These are phyloP conservation scores for Tolypocladium album DNA, from an alignment of 2,329 filamentous ascomycete species.

Conservation along the genomic window DNA sequence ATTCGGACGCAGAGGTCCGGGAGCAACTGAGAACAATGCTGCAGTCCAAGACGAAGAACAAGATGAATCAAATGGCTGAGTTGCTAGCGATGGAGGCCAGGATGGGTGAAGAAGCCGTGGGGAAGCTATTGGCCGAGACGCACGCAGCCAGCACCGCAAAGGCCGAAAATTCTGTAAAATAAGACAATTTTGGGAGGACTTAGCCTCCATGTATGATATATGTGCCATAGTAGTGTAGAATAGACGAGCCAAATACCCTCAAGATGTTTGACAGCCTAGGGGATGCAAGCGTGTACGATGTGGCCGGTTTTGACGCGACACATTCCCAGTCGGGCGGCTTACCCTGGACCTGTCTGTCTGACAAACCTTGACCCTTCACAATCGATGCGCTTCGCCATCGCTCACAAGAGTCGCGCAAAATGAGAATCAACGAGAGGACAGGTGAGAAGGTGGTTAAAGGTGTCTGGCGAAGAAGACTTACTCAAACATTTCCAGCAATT, in stretches of 20 bases:
- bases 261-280: neutral
- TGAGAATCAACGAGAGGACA: constrained; percentile 34
- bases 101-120: constrained; percentile 12
- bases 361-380: constrained; percentile 1
- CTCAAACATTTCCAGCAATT: constrained; percentile 41
- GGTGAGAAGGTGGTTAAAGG: constrained; percentile 21
- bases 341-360: neutral
- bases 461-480: too few relatives aligned
- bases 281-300: neutral
- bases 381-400: neutral
- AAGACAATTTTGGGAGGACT: too few relatives aligned
- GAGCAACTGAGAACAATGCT: constrained; percentile 7
- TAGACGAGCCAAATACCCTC: neutral
- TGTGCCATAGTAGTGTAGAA: neutral
- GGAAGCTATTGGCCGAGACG: constrained; percentile 9
- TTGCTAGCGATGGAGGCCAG: constrained; percentile 18
- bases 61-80: constrained; percentile 15
- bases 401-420: constrained; percentile 8
- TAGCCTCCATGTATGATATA: neutral
- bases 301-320: neutral
- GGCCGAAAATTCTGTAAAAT: neutral
- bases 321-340: neutral
- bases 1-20: constrained; percentile 12
- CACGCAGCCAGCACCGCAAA: constrained; percentile 3
- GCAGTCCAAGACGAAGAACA: constrained; percentile 11